Base-by-base conservation (phyloP, 352 stramenopile species). In the Globisporangium splendens region DNA sequence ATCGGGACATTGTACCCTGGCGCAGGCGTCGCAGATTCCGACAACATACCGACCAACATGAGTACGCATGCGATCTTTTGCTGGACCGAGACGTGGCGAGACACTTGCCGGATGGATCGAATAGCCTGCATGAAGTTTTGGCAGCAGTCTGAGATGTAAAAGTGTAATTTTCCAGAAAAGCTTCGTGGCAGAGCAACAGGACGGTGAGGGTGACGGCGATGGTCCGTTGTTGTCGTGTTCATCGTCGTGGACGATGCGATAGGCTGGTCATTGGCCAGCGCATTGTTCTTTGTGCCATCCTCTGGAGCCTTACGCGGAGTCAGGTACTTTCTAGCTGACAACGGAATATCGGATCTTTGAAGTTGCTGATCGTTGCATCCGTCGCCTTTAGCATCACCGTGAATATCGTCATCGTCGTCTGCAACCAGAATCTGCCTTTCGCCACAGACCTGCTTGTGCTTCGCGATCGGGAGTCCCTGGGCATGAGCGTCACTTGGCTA, bases 1-100 rank as follows among this genome's bases (percentile, higher is more conserved):
- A 91, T 72, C 2, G 83, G 77, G 8, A 85, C 74, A 60, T 93
- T 93, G 72, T 91, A 86, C 6, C 83, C 66, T 21, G 83, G 83
- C 15, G 68, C 73, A 6, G 81, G 83, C 1, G 81, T 88, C 13
- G 77, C 69, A 18, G 69, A 68, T 53, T 91, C 81, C 1, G 79
- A 88, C 12, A 91, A 14, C 53, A 93, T 72, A 1, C 75, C 77
- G n/a, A 68, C 59, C 41, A 91, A 20, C 17, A 89, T 48, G 33
- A 89, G 66, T 28, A 77, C 10, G 47, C 84, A 88, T 42, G 78
- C 72, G 41, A 84, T 70, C 39, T 72, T 61, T 54, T 88, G 79
- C 33, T 86, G 81, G 11, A 86, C 56, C 13, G 70, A 75, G 20
- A 86, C 64, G 41, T 84, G 63, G 4, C 58, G 61, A 46, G 78